A percentile compares a stretch with the other conserved stretches of the same genome.
Evolutionary conservation across 352 stramenopile species (phyloP).

Genomic region (Stramenopiles sp.): DNA sequence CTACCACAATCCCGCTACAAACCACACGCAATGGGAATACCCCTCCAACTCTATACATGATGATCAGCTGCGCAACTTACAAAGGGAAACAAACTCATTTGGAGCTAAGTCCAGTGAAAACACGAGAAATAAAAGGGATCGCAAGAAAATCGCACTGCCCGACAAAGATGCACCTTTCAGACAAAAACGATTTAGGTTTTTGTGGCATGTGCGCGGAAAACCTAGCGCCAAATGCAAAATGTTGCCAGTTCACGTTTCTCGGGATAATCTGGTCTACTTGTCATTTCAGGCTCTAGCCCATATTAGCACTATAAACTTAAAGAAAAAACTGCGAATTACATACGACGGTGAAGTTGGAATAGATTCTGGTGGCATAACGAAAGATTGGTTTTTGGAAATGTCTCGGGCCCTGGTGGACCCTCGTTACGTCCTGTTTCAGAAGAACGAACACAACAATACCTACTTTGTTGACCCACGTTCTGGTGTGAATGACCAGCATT

Average conservation of each 20-base stretch:
- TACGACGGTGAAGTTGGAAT: constrained; percentile 57
- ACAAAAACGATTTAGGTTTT: constrained; percentile 2
- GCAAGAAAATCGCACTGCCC: not conserved
- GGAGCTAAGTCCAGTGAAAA: too few species aligned
- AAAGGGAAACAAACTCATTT: too few species aligned
- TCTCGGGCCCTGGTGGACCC: not conserved
- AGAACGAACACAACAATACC: not conserved
- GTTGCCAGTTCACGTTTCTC: not conserved
- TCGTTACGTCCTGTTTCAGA: not conserved
- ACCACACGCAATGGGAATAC: not conserved
- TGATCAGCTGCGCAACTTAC: too few species aligned
- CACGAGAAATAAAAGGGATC: too few species aligned
- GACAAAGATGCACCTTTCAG: not conserved
- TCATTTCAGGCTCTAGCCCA: not conserved
- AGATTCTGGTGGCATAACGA: constrained; percentile 58
- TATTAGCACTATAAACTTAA: constrained; percentile 25
- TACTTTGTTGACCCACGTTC: not conserved
- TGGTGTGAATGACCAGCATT: not conserved
- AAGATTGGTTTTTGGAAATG: constrained; percentile 21
- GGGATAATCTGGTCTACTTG: not conserved
- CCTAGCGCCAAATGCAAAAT: not conserved
- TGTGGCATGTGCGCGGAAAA: not conserved
- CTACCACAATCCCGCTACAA: not conserved
- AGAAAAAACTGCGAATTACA: constrained; percentile 46
- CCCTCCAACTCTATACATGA: not conserved